A percentile compares a stretch with the other conserved stretches of the same genome.
phyloP scores from a whole-genome alignment of 208 protist species.

The Crithidia bombi region DNA sequence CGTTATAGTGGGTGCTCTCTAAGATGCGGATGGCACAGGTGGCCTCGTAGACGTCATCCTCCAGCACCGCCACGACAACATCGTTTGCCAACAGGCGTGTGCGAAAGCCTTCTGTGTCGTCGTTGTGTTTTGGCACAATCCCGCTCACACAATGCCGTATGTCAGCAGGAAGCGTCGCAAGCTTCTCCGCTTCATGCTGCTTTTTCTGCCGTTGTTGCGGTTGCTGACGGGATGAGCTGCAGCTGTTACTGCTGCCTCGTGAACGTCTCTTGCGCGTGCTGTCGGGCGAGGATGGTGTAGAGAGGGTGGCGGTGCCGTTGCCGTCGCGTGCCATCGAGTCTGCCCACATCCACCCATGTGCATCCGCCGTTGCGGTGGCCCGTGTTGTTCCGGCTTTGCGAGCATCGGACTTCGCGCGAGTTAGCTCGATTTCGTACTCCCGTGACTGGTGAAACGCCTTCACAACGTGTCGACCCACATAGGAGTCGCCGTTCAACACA shows the following conservation, averaged over 20 bases:
- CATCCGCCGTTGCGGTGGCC: neutral
- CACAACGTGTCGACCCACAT: slow-evolving; percentile 73
- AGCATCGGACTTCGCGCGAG: slow-evolving; percentile 41
- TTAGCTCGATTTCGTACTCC: slow-evolving; percentile 84
- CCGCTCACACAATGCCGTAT: slow-evolving; percentile 51
- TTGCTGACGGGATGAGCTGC: neutral
- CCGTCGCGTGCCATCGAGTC: neutral
- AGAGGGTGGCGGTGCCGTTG: neutral
- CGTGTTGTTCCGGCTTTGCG: neutral
- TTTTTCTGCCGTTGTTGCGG: slow-evolving; percentile 9
- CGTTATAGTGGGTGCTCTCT: slow-evolving; percentile 80
- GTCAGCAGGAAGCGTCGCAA: slow-evolving; percentile 33
- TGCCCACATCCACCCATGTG: slow-evolving; percentile 3
- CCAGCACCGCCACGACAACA: slow-evolving; percentile 84
- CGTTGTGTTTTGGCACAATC: slow-evolving; percentile 73
- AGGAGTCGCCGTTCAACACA: slow-evolving; percentile 83
- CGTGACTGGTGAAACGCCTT: slow-evolving; percentile 60
- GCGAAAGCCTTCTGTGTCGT: slow-evolving; percentile 66
- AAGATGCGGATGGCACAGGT: slow-evolving; percentile 86
- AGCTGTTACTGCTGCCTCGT: too few relatives aligned
- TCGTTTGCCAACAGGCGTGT: slow-evolving; percentile 73
- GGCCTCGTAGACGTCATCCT: slow-evolving; percentile 82
- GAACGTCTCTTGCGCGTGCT: too few relatives aligned
- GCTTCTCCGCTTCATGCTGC: slow-evolving; percentile 16
- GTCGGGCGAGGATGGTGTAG: neutral